Conservation (phyloP, 192 early-diverging fungal species). For the Linderina pennispora region DNA sequence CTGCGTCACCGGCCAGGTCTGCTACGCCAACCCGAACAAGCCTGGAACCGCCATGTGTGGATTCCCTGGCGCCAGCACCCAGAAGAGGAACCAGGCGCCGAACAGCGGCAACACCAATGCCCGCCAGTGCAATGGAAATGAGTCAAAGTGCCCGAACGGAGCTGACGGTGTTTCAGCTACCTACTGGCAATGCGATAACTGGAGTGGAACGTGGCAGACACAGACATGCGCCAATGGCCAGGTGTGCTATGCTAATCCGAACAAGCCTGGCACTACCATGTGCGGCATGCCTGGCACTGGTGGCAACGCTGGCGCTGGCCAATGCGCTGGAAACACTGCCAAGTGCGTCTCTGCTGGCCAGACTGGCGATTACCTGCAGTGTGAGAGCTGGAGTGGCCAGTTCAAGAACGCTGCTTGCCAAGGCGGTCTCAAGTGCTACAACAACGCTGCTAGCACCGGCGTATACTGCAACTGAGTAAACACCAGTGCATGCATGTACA, state of each 20-base stretch:
- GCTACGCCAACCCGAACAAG: too few species aligned
- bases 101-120: too few species aligned
- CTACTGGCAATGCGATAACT: slow-evolving; percentile 40
- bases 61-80: too few species aligned
- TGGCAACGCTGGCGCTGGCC: slow-evolving; percentile 23
- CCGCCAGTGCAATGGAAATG: slow-evolving; percentile 25
- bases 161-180: slow-evolving; percentile 29
- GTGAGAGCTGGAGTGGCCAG: slow-evolving; percentile 33
- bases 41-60: slow-evolving; percentile 10
- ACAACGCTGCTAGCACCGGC: slow-evolving; percentile 18
- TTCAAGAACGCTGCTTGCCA: slow-evolving; percentile 21
- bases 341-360: slow-evolving; percentile 22
- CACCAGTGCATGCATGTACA: too few species aligned
- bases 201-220: slow-evolving; percentile 19
- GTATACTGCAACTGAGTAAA: slow-evolving; percentile 14
- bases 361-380: slow-evolving; percentile 29
- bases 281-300: slow-evolving; percentile 36
- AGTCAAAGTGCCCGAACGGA: slow-evolving; percentile 28
- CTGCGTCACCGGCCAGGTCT: too few species aligned
- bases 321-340: slow-evolving; percentile 24
- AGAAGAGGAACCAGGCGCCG: too few species aligned
- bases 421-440: slow-evolving; percentile 20
- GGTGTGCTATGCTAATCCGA: slow-evolving; percentile 43
- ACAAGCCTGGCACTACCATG: slow-evolving; percentile 18
- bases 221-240: slow-evolving; percentile 26